A percentile compares a stretch with the other conserved stretches of the same genome.
These are phyloP conservation scores for Torulaspora indica DNA, from an alignment of 805 yeast species.

Conservation along the genomic window DNA sequence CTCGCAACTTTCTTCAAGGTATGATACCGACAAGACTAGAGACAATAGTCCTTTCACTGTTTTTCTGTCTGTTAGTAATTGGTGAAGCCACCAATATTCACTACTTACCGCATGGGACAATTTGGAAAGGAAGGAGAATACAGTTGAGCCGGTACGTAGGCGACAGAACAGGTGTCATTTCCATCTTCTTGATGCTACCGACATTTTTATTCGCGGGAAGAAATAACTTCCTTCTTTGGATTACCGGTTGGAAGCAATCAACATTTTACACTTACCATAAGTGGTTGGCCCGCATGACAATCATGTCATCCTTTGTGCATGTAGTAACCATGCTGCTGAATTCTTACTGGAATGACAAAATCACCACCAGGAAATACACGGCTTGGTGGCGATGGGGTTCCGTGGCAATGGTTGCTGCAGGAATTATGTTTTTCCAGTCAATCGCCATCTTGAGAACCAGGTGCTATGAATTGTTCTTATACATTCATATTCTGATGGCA, in stretches of 20 bases:
- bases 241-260: constrained; percentile 60
- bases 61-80: constrained; percentile 16
- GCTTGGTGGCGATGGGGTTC: constrained; percentile 41
- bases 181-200: constrained; percentile 49
- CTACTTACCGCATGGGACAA: constrained; percentile 12
- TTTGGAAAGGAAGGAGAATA: constrained; percentile 11
- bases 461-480: constrained; percentile 45
- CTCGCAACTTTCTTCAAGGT: constrained; percentile 12
- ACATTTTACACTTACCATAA: constrained; percentile 62
- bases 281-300: constrained; percentile 52
- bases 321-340: constrained; percentile 46
- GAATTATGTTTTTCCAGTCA: constrained; percentile 44
- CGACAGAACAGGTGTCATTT: constrained; percentile 49
- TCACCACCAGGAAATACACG: constrained; percentile 39
- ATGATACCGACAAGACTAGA: constrained; percentile 23
- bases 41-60: constrained; percentile 18
- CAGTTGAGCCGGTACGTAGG: constrained; percentile 36
- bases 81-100: constrained; percentile 18
- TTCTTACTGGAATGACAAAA: constrained; percentile 37
- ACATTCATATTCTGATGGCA: constrained; percentile 44
- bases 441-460: constrained; percentile 42
- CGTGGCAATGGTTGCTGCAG: constrained; percentile 36
- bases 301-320: constrained; percentile 50
- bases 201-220: constrained; percentile 62
- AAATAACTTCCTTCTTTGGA: constrained; percentile 57